A percentile compares a stretch with the other conserved stretches of the same genome.
These are phyloP conservation scores for Sedum album DNA, from an alignment of 164 flowering plant genomes.

Conservation along the genomic window DNA sequence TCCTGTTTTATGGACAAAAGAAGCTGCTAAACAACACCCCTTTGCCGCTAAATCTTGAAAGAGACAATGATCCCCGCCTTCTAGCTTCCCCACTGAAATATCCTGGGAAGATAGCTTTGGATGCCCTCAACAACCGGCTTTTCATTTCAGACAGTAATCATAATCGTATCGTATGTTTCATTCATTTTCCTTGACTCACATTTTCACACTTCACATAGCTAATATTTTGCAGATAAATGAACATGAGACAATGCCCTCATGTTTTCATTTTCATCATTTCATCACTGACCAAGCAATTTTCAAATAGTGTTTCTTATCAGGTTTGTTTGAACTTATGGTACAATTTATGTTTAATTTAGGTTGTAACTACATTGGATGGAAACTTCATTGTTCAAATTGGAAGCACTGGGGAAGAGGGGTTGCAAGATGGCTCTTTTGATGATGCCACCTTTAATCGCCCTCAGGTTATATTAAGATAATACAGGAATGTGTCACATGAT, in stretches of 20 bases:
- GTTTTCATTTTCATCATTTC: not conserved
- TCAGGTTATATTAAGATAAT: constrained; percentile 40
- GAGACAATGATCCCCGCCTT: constrained; percentile 72
- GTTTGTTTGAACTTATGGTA: too few relatives aligned
- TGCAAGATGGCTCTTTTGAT: constrained; percentile 79
- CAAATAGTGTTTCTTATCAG: too few relatives aligned
- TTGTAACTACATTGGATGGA: constrained; percentile 39
- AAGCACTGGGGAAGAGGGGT: constrained; percentile 78
- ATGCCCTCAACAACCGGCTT: constrained; percentile 72
- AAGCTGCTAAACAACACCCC: constrained; percentile 52
- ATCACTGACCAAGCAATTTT: too few relatives aligned
- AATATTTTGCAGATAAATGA: not conserved
- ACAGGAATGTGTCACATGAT: not conserved
- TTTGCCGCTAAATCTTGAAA: constrained; percentile 68
- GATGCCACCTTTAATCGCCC: constrained; percentile 83
- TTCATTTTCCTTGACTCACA: constrained; percentile 14
- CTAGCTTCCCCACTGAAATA: constrained; percentile 78
- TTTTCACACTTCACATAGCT: too few relatives aligned
- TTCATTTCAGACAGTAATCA: constrained; percentile 97
- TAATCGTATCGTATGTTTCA: constrained; percentile 71
- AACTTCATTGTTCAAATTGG: constrained; percentile 87
- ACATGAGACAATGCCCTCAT: not conserved
- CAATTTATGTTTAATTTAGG: not conserved
- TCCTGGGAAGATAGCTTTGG: constrained; percentile 90
- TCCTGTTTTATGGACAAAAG: constrained; percentile 67